Base-by-base conservation (phyloP, 306 rosid genomes). In the Prunus mume region DNA sequence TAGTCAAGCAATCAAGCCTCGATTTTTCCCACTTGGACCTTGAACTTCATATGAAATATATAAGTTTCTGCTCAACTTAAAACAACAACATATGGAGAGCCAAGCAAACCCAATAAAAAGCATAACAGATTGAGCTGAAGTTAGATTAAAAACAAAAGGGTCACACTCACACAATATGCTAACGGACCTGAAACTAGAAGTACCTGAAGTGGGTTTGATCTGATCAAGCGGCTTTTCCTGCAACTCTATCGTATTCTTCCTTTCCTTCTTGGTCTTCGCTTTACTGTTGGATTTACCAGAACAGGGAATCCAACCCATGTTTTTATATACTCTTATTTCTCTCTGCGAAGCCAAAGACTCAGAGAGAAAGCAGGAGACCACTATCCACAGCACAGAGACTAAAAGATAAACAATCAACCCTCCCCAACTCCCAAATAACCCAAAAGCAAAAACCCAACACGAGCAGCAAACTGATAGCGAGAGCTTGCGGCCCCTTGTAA, bases 291-390 rank as follows among this genome's bases (percentile, higher is more conserved):
- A 85, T 70, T 66, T 76, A 81, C 98, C 96, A 68, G 90, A 89
- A 84, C 98, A 92, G 10, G 92, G 97, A 84, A 92, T 88, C 93
- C 97, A 95, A 83, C 93, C 86, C 97, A 95, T 95, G 67, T 45
- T 84, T 80, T 12, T 28, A 28, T 28, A 45, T 41, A 25, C 10
- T 22, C 45, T 28, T 62, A 60, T 14, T 41, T 22, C 45, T 43
- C 68, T 66, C 11, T 41, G 4, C 38, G 68, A 52, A 72, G 65
- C 54, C 65, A 38, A 73, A 52, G 69, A 46, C 47, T 72, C 46
- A 3, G 11, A 49, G 13, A 69, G 15, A 25, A 18, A 76, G 47
- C 75, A 65, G 17, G 12, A 6, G 63, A 60, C 75, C 19, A 73
- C 43, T 52, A 17, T 66, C 78, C 60, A 65, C 71, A 72, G 45